Percentiles rank a stretch among this genome's conserved stretches.
These are phyloP conservation scores for Diplosphaera chodatii DNA, from an alignment of 139 green algal genomes.

Conservation along the genomic window DNA sequence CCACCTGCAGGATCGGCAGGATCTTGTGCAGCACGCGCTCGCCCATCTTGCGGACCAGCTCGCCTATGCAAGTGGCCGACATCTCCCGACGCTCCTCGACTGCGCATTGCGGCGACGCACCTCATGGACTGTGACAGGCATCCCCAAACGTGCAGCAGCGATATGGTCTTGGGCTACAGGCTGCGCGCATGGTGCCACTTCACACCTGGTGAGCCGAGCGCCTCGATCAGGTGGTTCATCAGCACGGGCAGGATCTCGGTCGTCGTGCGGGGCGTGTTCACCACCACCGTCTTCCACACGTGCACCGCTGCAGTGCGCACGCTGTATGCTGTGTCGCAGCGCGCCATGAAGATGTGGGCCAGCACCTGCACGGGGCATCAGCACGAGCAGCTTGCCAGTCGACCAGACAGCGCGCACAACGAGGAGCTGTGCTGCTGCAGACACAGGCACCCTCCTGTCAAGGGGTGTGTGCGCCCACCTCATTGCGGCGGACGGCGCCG, in stretches of 20 bases:
- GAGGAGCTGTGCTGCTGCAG: too few relatives aligned
- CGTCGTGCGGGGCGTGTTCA: conserved; percentile 93
- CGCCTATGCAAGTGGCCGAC: conserved; percentile 78
- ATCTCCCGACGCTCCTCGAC: conserved; percentile 56
- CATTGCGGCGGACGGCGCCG: conserved; percentile 55
- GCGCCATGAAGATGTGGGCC: conserved; percentile 76
- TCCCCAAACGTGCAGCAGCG: too few relatives aligned
- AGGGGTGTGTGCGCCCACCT: too few relatives aligned
- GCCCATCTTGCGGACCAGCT: conserved; percentile 96
- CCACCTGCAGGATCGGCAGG: conserved; percentile 83
- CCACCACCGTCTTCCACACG: conserved; percentile 95
- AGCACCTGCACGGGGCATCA: conserved; percentile 44
- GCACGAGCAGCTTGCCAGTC: too few relatives aligned
- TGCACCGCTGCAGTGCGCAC: conserved; percentile 83
- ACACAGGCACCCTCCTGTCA: too few relatives aligned
- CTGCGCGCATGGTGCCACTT: too few relatives aligned
- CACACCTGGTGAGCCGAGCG: conserved; percentile 54
- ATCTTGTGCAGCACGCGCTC: conserved; percentile 85
- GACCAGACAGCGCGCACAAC: too few relatives aligned
- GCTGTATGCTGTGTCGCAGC: conserved; percentile 70
- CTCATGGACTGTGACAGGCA: too few relatives aligned
- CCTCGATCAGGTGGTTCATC: conserved; percentile 71
- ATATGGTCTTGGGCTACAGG: too few relatives aligned
- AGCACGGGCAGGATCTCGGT: conserved; percentile 80
- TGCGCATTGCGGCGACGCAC: conserved; percentile 5